phyloP scores from a whole-genome alignment of 176 grass and related monocot species.

The Coix lacrymajobi region DNA sequence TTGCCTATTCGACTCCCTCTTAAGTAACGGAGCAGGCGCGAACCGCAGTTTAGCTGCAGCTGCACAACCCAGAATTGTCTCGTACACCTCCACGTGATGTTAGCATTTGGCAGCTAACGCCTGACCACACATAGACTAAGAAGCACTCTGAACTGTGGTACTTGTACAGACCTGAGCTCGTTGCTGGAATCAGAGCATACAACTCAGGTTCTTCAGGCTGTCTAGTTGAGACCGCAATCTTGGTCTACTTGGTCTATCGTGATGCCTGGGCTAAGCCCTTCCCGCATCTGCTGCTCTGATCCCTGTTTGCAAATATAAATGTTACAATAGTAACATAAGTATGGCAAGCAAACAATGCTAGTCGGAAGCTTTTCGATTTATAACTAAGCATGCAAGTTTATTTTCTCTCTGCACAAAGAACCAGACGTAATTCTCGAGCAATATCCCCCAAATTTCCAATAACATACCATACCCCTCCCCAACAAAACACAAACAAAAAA shows the following conservation, averaged over 20 bases:
- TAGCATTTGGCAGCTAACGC: conserved; percentile 10
- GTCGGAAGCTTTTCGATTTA: no score
- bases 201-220: conserved; percentile 13
- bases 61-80: conserved; percentile 25
- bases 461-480: background rate
- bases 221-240: conserved; percentile 36
- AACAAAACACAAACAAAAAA: background rate
- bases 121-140: background rate
- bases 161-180: conserved; percentile 30
- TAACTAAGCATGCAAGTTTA: background rate
- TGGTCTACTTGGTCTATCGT: conserved; percentile 43
- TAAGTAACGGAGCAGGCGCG: background rate
- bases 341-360: background rate
- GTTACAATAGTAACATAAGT: background rate
- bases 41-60: conserved; percentile 37
- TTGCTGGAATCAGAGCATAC: conserved; percentile 12
- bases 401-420: background rate
- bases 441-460: background rate
- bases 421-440: background rate
- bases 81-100: conserved; percentile 10
- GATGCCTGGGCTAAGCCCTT: conserved; percentile 44
- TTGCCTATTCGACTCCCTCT: background rate
- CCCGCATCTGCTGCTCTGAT: conserved; percentile 49
- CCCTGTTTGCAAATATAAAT: conserved; percentile 22
- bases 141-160: conserved; percentile 20